A percentile compares a stretch with the other conserved stretches of the same genome.
Conservation (phyloP, 805 yeast species). For the Nakazawaea peltata region DNA sequence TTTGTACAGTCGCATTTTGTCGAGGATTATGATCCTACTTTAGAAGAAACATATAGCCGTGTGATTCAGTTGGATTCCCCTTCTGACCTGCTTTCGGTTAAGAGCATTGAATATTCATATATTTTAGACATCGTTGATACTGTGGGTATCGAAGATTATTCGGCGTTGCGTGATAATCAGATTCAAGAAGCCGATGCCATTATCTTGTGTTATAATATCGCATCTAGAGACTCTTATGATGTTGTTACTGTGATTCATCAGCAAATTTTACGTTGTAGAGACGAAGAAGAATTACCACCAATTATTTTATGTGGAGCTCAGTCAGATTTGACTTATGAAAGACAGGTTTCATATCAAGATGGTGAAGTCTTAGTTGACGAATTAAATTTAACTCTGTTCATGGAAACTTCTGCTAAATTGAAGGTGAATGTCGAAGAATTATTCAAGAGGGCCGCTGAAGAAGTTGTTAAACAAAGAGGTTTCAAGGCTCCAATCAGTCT, state of each 20-base stretch:
- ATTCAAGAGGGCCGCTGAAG: constrained; percentile 45
- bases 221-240: constrained; percentile 40
- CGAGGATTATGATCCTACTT: constrained; percentile 16
- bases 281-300: constrained; percentile 22
- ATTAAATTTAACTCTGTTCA: constrained; percentile 23
- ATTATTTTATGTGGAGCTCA: constrained; percentile 68
- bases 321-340: constrained; percentile 63
- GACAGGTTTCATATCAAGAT: constrained; percentile 67
- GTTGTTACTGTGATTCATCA: constrained; percentile 31
- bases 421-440: constrained; percentile 75
- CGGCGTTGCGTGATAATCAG: constrained; percentile 10
- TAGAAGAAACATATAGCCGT: constrained; percentile 21
- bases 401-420: constrained; percentile 79
- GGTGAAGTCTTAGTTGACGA: constrained; percentile 23
- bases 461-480: too few species aligned
- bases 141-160: constrained; percentile 70
- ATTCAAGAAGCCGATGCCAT: constrained; percentile 35
- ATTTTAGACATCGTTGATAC: constrained; percentile 62
- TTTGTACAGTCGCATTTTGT: constrained; percentile 16
- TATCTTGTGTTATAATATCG: constrained; percentile 40
- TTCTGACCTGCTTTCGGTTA: not conserved
- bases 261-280: constrained; percentile 74
- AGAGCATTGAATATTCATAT: constrained; percentile 12
- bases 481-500: too few species aligned
- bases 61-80: constrained; percentile 2